phyloP scores from a whole-genome alignment of 495 filamentous ascomycete species.

The Penicillium desertorum region DNA sequence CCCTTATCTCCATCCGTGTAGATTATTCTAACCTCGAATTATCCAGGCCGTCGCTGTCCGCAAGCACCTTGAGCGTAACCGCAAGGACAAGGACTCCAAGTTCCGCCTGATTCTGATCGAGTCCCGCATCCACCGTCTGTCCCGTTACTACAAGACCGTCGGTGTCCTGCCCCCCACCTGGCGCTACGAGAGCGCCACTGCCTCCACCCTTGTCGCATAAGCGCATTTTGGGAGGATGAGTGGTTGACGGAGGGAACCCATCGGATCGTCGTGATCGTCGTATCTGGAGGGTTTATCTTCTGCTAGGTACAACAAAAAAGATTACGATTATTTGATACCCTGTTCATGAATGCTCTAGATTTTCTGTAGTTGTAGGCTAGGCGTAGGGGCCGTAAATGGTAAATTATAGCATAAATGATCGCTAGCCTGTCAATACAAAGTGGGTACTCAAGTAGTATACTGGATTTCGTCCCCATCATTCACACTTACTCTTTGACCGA shows the following conservation, averaged over 20 bases:
- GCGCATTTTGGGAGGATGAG: constrained; percentile 22
- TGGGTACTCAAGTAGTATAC: not conserved
- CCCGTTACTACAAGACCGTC: constrained; percentile 97
- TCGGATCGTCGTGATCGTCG: constrained; percentile 16
- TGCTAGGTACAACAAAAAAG: constrained; percentile 35
- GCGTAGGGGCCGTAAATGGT: not conserved
- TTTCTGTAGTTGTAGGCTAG: not conserved
- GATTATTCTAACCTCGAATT: constrained; percentile 7
- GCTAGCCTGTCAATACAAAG: not conserved
- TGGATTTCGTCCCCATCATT: not conserved
- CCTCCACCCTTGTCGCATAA: constrained; percentile 57
- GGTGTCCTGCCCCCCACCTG: constrained; percentile 97
- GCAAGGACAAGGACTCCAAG: constrained; percentile 99
- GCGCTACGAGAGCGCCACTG: constrained; percentile 81
- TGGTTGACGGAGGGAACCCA: constrained; percentile 24
- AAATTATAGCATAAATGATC: not conserved
- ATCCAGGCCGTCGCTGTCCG: constrained; percentile 90
- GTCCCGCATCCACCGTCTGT: constrained; percentile 98
- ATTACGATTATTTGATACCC: constrained; percentile 35
- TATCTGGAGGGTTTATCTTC: constrained; percentile 17
- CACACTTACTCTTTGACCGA: not conserved
- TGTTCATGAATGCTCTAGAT: constrained; percentile 12
- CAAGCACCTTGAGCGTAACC: constrained; percentile 99
- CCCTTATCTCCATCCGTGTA: not conserved
- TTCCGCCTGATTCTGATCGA: constrained; percentile 99